A percentile compares a stretch with the other conserved stretches of the same genome.
phyloP scores from a whole-genome alignment of 805 yeast genomes.

The Tetrapisispora nanseiensis region DNA sequence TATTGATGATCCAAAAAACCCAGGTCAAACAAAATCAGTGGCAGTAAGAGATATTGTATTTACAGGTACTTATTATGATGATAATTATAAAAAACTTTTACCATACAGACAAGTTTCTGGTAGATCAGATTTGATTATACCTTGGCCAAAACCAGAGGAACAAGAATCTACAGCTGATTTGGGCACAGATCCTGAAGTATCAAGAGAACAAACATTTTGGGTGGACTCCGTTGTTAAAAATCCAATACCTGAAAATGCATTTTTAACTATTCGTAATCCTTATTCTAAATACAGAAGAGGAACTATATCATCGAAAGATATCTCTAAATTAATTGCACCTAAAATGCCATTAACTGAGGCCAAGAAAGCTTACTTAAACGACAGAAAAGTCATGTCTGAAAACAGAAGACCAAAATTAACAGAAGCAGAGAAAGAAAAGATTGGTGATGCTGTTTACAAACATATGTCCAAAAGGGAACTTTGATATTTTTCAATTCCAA shows the following conservation, averaged over 20 bases:
- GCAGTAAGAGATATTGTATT: slow-evolving; percentile 69
- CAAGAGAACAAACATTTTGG: slow-evolving; percentile 64
- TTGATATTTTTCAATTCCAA: not conserved
- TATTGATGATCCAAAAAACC: slow-evolving; percentile 47
- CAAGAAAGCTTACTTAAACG: slow-evolving; percentile 52
- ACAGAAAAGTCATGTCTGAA: slow-evolving; percentile 32
- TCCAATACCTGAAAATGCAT: slow-evolving; percentile 60
- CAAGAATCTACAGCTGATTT: slow-evolving; percentile 37
- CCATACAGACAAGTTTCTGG: slow-evolving; percentile 71
- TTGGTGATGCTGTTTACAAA: slow-evolving; percentile 29
- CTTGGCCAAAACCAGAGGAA: slow-evolving; percentile 75
- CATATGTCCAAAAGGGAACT: not conserved
- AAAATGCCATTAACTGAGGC: slow-evolving; percentile 63
- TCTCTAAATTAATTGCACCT: slow-evolving; percentile 56
- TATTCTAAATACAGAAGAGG: slow-evolving; percentile 58
- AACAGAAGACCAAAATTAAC: slow-evolving; percentile 33
- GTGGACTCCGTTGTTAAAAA: slow-evolving; percentile 55
- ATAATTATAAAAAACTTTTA: slow-evolving; percentile 58
- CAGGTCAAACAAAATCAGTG: slow-evolving; percentile 53
- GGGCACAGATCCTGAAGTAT: slow-evolving; percentile 48
- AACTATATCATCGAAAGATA: slow-evolving; percentile 51
- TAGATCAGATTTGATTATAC: slow-evolving; percentile 60
- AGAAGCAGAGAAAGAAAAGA: slow-evolving; percentile 35
- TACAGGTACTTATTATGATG: slow-evolving; percentile 64
- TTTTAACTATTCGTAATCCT: slow-evolving; percentile 66